Base-by-base conservation (phyloP, 495 filamentous ascomycete species). In the Penicillium atrosanguineum region DNA sequence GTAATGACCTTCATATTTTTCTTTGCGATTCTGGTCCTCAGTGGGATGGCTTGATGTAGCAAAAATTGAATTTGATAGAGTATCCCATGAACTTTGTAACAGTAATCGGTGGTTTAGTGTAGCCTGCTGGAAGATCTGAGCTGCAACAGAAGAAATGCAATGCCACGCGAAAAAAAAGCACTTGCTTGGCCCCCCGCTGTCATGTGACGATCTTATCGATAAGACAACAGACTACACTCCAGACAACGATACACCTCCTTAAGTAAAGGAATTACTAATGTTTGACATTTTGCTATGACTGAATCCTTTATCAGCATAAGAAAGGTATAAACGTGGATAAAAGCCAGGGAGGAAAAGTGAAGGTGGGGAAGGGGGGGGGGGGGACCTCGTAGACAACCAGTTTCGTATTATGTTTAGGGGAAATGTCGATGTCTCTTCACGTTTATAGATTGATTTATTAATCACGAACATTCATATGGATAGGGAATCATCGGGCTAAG, bases 1-100 rank as follows among this genome's bases (percentile, higher is more conserved):
- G 92, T 97, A 42, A 99, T 83, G 54, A 99, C 75, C 71, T 97
- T 99, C 94, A 99, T 97, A n/a, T n/a, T 62, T 42, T 29, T 16
- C 15, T 38, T 36, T 29, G 31, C 20, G 12, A 44, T 39, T 12
- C 11, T 26, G 11, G 12, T 21, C 12, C 23, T 34, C 11, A 8
- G 31, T 8, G 11, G 1, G 12, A 4, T 14, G 11, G 12, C 31
- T 15, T 14, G 8, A 34, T 1, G 31, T 14, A 34, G 31, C 0
- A 1, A 31, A 31, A 1, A 15, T 4, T 12, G 1, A 1, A 4
- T 15, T 34, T 4, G 31, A 34, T 31, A 15, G 31, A 1, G 3
- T 31, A 12, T 34, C 31, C 11, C 31, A 4, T 34, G 31, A 14
- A 15, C 7, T 31, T 31, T 31, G 28, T 31, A 6, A 7, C 11